Conservation (phyloP, 345 rosid genomes). For the Arabidopsis suecica region DNA sequence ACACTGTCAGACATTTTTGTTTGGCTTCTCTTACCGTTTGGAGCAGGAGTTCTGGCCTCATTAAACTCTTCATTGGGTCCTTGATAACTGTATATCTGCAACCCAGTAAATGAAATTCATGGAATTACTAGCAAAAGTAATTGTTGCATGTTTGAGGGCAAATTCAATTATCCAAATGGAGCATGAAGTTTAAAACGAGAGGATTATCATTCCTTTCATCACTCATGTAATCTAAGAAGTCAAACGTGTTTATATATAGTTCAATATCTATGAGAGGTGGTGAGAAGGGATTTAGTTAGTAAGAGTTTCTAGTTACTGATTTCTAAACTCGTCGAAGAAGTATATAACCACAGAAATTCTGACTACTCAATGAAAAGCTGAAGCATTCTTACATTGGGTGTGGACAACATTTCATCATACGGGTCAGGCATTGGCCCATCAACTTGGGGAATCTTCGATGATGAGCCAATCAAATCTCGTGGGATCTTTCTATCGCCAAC, state of each 20-base stretch:
- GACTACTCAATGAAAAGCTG: slow-evolving; percentile 29
- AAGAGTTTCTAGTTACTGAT: slow-evolving; percentile 2
- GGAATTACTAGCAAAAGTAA: slow-evolving; percentile 3
- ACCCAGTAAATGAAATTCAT: slow-evolving; percentile 8
- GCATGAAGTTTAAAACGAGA: slow-evolving; percentile 12
- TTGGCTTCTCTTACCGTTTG: slow-evolving; percentile 59
- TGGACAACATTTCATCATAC: slow-evolving; percentile 84
- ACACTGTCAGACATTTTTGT: slow-evolving; percentile 15
- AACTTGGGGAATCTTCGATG: slow-evolving; percentile 73
- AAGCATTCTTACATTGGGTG: slow-evolving; percentile 84
- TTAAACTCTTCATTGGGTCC: slow-evolving; percentile 90
- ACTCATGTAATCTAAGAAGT: slow-evolving; percentile 5
- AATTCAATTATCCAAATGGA: slow-evolving; percentile 2
- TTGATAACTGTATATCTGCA: slow-evolving; percentile 94
- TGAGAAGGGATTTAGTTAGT: not conserved
- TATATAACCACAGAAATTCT: slow-evolving; percentile 20
- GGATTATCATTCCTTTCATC: not conserved
- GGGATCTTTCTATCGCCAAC: slow-evolving; percentile 15
- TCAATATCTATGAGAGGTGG: slow-evolving; percentile 1
- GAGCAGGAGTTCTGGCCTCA: slow-evolving; percentile 87
- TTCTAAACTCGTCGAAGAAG: slow-evolving; percentile 2
- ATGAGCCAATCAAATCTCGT: slow-evolving; percentile 39
- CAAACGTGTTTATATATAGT: not conserved
- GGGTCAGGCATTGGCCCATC: slow-evolving; percentile 98
- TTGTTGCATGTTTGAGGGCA: not conserved